These are phyloP conservation scores for Anethum foeniculum DNA, from an alignment of 140 eudicot genomes.

Conservation along the genomic window DNA sequence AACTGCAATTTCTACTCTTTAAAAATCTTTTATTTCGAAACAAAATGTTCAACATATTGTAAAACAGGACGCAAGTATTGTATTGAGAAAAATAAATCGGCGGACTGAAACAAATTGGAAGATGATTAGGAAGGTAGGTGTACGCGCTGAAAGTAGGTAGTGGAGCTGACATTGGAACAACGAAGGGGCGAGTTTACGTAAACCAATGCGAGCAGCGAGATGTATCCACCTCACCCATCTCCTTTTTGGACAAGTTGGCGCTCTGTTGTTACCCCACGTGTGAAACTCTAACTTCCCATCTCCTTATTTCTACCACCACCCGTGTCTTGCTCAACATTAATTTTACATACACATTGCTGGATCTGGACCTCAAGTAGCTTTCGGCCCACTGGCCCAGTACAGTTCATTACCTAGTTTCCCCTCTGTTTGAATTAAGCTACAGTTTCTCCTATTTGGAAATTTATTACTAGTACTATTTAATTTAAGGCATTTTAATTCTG, in stretches of 20 bases:
- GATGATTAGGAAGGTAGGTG: not conserved
- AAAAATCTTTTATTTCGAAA: too few relatives aligned
- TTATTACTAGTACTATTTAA: too few relatives aligned
- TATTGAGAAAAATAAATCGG: not conserved
- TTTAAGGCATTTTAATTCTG: too few relatives aligned
- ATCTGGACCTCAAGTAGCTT: not conserved
- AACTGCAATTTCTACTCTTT: too few relatives aligned
- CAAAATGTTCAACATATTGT: too few relatives aligned
- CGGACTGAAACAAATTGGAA: not conserved
- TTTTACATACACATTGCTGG: not conserved
- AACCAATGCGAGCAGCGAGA: not conserved
- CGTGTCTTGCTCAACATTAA: too few relatives aligned
- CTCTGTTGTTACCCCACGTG: not conserved
- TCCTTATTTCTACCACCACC: too few relatives aligned
- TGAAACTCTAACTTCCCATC: not conserved
- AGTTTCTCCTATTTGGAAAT: too few relatives aligned
- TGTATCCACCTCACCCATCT: not conserved
- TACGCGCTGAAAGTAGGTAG: slow-evolving; percentile 1
- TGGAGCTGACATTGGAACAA: not conserved
- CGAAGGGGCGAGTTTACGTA: not conserved
- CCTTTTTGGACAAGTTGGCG: not conserved
- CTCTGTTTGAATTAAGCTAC: too few relatives aligned
- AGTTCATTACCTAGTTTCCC: not conserved
- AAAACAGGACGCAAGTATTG: too few relatives aligned
- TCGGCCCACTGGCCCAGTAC: not conserved